Evolutionary conservation across 2,329 filamentous ascomycete species (phyloP).

Genomic region (Nemania sp.): DNA sequence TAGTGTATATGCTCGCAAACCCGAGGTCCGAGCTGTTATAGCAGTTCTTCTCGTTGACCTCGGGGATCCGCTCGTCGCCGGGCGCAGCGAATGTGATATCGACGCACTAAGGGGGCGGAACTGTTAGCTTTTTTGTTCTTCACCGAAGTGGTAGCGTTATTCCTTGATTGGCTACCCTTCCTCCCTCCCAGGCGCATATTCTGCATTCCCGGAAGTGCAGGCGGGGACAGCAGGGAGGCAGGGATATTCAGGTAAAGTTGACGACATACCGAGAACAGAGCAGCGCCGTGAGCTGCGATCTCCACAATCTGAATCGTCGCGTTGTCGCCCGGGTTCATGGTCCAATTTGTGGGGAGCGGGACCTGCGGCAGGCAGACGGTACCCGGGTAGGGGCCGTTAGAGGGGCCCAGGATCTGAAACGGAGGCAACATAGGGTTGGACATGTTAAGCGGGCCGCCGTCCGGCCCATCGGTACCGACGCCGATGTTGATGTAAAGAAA

Average conservation of each 20-base stretch:
- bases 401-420: conserved; percentile 82
- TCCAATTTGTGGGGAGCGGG: conserved; percentile 73
- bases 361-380: conserved; percentile 90
- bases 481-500: conserved; percentile 92
- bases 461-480: conserved; percentile 70
- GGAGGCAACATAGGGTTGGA: conserved; percentile 78
- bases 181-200: neutral
- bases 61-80: conserved; percentile 65
- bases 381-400: conserved; percentile 83
- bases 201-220: neutral
- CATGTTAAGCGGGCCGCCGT: conserved; percentile 78
- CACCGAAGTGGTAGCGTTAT: neutral
- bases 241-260: neutral
- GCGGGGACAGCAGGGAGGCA: neutral
- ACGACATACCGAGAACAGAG: conserved; percentile 67
- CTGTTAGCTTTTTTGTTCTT: neutral
- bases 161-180: too few relatives aligned
- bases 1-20: conserved; percentile 78
- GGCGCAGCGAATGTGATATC: conserved; percentile 91
- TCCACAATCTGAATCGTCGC: conserved; percentile 79
- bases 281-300: conserved; percentile 71
- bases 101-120: conserved; percentile 68
- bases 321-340: conserved; percentile 78
- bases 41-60: conserved; percentile 83
- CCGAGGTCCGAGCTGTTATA: conserved; percentile 81